These are phyloP conservation scores for Chondrus crispus DNA, from an alignment of 23 red algal species.

Conservation along the genomic window DNA sequence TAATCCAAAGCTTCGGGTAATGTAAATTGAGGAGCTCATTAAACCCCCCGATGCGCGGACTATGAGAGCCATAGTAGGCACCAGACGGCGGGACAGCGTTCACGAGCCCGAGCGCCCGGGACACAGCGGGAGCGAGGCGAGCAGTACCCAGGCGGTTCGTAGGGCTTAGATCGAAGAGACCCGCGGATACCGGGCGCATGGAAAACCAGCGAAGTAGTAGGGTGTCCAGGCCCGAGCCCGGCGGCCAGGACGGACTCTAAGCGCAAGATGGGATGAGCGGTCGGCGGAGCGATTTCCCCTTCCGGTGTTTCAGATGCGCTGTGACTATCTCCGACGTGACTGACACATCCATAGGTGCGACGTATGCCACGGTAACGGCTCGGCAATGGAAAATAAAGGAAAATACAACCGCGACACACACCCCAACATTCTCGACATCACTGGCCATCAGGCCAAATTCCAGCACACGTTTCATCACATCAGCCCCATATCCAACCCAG, in stretches of 20 bases:
- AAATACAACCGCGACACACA: background rate
- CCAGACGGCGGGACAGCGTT: background rate
- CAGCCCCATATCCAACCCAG: background rate
- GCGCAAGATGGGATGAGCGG: background rate
- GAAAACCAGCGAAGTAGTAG: no score
- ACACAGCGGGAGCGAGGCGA: background rate
- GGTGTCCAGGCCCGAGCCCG: no score
- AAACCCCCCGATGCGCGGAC: background rate
- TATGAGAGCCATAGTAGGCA: background rate
- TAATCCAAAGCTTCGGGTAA: background rate
- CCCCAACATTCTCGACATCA: background rate
- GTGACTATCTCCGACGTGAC: background rate
- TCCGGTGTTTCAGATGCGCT: background rate
- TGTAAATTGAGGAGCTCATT: background rate
- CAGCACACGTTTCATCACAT: background rate
- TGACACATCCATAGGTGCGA: background rate
- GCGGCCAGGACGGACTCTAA: no score
- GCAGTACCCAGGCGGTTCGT: background rate
- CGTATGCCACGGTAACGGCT: background rate
- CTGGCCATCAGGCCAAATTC: background rate
- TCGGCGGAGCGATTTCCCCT: background rate
- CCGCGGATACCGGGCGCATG: no score
- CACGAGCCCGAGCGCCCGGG: background rate
- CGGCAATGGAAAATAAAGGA: constrained; percentile 9
- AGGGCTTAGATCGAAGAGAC: background rate